Base-by-base conservation (phyloP, 495 filamentous ascomycete species). In the Annulohypoxylon nitens region DNA sequence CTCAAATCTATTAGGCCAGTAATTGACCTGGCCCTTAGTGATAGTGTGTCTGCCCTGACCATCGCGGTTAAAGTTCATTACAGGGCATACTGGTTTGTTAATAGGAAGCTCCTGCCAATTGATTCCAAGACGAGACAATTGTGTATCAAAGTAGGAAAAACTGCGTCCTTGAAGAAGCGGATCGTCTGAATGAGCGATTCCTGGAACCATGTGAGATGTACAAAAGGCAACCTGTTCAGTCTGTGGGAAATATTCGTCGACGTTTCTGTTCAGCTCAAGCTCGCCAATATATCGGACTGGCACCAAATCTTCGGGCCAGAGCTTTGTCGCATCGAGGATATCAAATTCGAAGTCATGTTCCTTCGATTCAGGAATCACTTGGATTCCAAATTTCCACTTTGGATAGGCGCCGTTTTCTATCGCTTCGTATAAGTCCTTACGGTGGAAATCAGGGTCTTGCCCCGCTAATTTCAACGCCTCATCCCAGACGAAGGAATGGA, bases 51-150 rank as follows among this genome's bases (percentile, higher is more conserved):
- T 86, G 75, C 90, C 83, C n/a, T 84, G 83, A 8, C 93, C 92
- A 61, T 94, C 93, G 8, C 92, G 87, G 77, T 94, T 90, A 78
- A 93, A 88, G 79, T 95, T 94, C 87, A 93, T 89, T 20, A 93
- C 88, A 0, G 94, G 93, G 71, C 93, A 97, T 26, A 87, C 81
- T 0, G 86, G 86, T n/a, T 82, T 80, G 80, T 97, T 97, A 76
- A 97, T 92, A 20, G 94, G 93, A 3, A 97, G 81, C 77, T 97
- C 92, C 73, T 97, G 85, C 89, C 90, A 97, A 81, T 97, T 97
- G 53, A 89, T 82, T 12, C 94, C 94, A 0, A 97, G 87, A 33
- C 94, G 91, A 9, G 88, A 90, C 30, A 97, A 83, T 76, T 97
- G 94, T 1, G 94, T 97, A 70, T 97, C 94, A 43, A 90, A 89